These are phyloP conservation scores for Pythium pectinolyticum DNA, from an alignment of 352 stramenopile genomes.

Conservation along the genomic window DNA sequence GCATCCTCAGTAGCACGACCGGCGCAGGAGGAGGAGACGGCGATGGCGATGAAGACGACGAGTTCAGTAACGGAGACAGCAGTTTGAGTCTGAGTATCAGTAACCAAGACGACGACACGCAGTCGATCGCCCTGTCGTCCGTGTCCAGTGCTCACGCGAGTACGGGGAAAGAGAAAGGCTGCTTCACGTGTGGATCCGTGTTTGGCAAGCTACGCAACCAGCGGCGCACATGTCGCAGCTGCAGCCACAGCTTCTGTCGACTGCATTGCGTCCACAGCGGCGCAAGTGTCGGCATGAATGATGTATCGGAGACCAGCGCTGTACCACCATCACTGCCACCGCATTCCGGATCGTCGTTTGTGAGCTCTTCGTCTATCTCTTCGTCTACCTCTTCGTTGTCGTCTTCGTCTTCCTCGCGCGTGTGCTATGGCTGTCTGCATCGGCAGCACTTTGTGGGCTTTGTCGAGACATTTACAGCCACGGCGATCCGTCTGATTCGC, in stretches of 20 bases:
- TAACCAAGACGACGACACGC: background rate
- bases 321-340: background rate
- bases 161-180: background rate
- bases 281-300: conserved; percentile 3
- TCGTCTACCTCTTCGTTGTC: conserved; percentile 5
- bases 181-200: conserved; percentile 27
- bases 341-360: background rate
- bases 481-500: conserved; percentile 6
- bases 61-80: background rate
- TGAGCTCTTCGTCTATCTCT: background rate
- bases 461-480: conserved; percentile 27
- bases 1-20: conserved; percentile 1
- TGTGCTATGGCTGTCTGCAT: conserved; percentile 32
- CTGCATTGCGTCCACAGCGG: conserved; percentile 31
- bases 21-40: too few relatives aligned
- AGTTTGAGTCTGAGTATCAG: background rate
- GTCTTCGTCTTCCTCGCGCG: conserved; percentile 5
- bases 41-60: conserved; percentile 11
- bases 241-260: conserved; percentile 30
- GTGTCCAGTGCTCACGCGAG: background rate
- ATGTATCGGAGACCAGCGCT: too few relatives aligned
- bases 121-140: background rate
- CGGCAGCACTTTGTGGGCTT: conserved; percentile 40
- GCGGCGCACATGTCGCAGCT: conserved; percentile 29
- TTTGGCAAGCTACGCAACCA: conserved; percentile 26